These are phyloP conservation scores for Teunomyces kruisii DNA, from an alignment of 805 yeast species.

Conservation along the genomic window DNA sequence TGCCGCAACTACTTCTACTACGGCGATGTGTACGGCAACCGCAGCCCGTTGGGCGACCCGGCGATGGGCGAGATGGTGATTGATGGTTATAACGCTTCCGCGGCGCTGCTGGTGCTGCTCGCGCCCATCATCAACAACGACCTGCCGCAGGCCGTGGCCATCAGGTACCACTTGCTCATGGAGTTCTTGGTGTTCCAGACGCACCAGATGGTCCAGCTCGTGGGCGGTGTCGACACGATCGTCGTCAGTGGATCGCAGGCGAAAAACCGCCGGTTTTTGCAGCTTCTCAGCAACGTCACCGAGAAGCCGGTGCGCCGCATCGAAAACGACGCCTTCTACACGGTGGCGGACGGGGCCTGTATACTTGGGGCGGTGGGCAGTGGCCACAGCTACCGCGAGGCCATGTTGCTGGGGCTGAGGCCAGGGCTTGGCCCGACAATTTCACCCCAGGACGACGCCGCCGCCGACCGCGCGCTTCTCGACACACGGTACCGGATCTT, in stretches of 20 bases:
- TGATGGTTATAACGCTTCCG: slow-evolving; percentile 39
- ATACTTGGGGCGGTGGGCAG: no score
- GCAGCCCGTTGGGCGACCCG: slow-evolving; percentile 56
- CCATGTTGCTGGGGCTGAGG: no score
- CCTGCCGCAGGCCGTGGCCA: slow-evolving; percentile 32
- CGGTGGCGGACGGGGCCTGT: slow-evolving; percentile 27
- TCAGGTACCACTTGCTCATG: slow-evolving; percentile 44
- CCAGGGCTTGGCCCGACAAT: no score
- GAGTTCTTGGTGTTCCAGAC: slow-evolving; percentile 57
- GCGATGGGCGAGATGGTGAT: slow-evolving; percentile 48
- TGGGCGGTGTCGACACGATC: slow-evolving; percentile 31
- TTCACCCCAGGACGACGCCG: no score
- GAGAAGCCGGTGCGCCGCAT: slow-evolving; percentile 5
- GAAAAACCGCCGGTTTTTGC: slow-evolving; percentile 41
- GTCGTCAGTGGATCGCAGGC: slow-evolving; percentile 57
- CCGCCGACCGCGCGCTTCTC: no score
- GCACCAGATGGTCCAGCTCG: slow-evolving; percentile 28
- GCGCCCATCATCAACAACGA: slow-evolving; percentile 22
- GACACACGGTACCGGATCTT: no score
- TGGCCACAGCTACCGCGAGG: no score
- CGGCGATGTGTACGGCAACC: slow-evolving; percentile 59
- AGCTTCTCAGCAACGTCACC: slow-evolving; percentile 16
- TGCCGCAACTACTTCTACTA: slow-evolving; percentile 43
- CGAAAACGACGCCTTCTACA: not conserved
- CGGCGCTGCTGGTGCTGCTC: no score